Conservation (phyloP, 1,284 basidiomycete genomes). For the Tilletia walkeri region DNA sequence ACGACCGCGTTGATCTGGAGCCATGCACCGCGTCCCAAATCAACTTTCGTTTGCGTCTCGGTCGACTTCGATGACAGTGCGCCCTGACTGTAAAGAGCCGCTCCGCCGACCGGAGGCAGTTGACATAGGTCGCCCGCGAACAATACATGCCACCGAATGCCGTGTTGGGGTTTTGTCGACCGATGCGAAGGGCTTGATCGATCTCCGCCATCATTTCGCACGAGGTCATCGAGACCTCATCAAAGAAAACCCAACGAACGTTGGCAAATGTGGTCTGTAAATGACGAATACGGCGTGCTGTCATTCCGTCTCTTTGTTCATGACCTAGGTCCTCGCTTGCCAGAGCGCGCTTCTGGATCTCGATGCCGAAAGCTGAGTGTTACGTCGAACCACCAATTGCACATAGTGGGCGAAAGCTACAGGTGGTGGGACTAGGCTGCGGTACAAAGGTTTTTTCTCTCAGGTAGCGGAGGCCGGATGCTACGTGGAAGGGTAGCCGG, state of each 20-base stretch:
- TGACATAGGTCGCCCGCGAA: slow-evolving; percentile 4
- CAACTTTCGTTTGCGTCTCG: no score
- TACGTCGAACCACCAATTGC: neutral
- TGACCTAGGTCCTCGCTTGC: neutral
- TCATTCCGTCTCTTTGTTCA: neutral
- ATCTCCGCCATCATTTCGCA: neutral
- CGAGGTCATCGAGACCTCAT: no score
- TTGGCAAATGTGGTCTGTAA: neutral
- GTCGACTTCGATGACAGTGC: no score
- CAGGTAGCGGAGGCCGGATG: no score
- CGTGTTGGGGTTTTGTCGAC: neutral
- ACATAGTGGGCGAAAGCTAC: no score
- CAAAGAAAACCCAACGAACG: neutral
- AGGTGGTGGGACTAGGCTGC: no score
- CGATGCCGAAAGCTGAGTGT: neutral
- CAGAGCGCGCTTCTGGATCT: neutral
- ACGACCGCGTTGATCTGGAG: no score
- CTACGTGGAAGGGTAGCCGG: no score
- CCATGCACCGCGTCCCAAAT: no score
- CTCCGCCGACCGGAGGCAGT: neutral
- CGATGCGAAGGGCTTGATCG: slow-evolving; percentile 1
- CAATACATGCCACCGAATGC: neutral
- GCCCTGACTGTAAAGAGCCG: neutral
- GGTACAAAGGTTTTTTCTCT: no score
- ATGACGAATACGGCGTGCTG: neutral